Evolutionary conservation across 2,329 filamentous ascomycete genomes (phyloP).

Genomic region (Penicillium capsulatum): DNA sequence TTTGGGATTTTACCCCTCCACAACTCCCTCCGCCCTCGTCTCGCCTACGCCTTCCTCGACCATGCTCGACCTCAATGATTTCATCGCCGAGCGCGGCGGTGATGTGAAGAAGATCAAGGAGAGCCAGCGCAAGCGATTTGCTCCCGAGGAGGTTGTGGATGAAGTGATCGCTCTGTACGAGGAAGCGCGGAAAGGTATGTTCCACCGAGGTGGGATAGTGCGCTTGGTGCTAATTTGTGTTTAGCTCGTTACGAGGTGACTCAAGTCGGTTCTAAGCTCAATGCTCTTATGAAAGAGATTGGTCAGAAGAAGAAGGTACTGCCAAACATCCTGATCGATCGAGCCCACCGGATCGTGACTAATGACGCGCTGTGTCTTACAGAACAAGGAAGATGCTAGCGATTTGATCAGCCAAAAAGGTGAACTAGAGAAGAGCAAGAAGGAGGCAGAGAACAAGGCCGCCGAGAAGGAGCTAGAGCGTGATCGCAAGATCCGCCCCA

Average conservation of each 20-base stretch:
- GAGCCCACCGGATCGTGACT: background rate
- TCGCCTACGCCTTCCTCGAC: conserved; percentile 19
- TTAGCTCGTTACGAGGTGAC: conserved; percentile 70
- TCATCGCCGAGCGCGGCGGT: conserved; percentile 81
- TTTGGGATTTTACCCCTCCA: conserved; percentile 26
- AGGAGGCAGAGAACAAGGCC: conserved; percentile 69
- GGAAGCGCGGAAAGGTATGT: conserved; percentile 70
- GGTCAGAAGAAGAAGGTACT: conserved; percentile 80
- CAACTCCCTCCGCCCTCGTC: conserved; percentile 15
- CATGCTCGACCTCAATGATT: conserved; percentile 75
- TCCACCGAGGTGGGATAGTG: background rate
- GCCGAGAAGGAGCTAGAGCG: conserved; percentile 69
- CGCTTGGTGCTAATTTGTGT: conserved; percentile 1
- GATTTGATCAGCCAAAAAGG: conserved; percentile 75
- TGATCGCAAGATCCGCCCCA: conserved; percentile 72
- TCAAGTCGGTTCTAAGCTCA: conserved; percentile 79
- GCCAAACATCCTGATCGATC: background rate
- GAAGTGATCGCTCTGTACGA: conserved; percentile 84
- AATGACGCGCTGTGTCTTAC: conserved; percentile 7
- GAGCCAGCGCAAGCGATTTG: conserved; percentile 78
- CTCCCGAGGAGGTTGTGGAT: conserved; percentile 78
- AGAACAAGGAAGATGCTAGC: conserved; percentile 81
- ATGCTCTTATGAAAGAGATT: conserved; percentile 84
- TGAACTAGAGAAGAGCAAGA: conserved; percentile 75
- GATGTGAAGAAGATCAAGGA: conserved; percentile 89